phyloP scores from a whole-genome alignment of 805 yeast genomes.

The Candida mattraensis region DNA sequence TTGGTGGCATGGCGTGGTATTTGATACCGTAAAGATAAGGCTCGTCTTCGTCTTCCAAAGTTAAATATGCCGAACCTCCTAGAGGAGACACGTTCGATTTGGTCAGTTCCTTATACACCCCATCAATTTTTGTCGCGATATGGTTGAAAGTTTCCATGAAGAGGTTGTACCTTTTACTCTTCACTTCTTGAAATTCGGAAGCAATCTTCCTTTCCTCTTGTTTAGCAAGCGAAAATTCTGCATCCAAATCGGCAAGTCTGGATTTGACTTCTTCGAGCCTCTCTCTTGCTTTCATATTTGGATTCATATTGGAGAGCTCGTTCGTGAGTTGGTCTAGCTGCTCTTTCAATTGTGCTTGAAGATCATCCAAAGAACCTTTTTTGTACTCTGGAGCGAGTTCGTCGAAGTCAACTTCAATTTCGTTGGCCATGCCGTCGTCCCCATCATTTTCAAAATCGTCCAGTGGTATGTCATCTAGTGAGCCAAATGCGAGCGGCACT shows the following conservation, averaged over 20 bases:
- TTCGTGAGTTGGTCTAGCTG: slow-evolving; percentile 36
- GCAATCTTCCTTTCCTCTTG: slow-evolving; percentile 55
- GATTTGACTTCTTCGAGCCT: slow-evolving; percentile 68
- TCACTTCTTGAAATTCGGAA: slow-evolving; percentile 58
- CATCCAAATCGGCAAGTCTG: slow-evolving; percentile 58
- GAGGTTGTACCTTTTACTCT: slow-evolving; percentile 53
- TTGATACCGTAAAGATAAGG: slow-evolving; percentile 82
- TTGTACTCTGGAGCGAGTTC: slow-evolving; percentile 44
- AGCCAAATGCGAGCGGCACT: slow-evolving; percentile 62
- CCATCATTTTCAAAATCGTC: slow-evolving; percentile 44
- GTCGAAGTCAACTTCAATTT: slow-evolving; percentile 56
- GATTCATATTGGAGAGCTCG: slow-evolving; percentile 55
- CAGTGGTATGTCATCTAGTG: slow-evolving; percentile 60
- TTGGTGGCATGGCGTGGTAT: slow-evolving; percentile 95
- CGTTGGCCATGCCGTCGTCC: slow-evolving; percentile 36
- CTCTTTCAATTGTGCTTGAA: slow-evolving; percentile 27
- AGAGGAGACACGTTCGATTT: slow-evolving; percentile 66
- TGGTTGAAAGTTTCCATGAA: slow-evolving; percentile 79
- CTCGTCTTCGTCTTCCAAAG: slow-evolving; percentile 85
- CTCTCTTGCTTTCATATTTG: slow-evolving; percentile 80
- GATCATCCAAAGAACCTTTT: slow-evolving; percentile 30
- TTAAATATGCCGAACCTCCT: slow-evolving; percentile 92
- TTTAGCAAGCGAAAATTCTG: slow-evolving; percentile 63
- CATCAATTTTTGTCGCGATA: slow-evolving; percentile 69
- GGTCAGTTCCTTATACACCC: slow-evolving; percentile 83